Conservation (phyloP, 1,284 basidiomycete species). For the Blastosporella zonata region DNA sequence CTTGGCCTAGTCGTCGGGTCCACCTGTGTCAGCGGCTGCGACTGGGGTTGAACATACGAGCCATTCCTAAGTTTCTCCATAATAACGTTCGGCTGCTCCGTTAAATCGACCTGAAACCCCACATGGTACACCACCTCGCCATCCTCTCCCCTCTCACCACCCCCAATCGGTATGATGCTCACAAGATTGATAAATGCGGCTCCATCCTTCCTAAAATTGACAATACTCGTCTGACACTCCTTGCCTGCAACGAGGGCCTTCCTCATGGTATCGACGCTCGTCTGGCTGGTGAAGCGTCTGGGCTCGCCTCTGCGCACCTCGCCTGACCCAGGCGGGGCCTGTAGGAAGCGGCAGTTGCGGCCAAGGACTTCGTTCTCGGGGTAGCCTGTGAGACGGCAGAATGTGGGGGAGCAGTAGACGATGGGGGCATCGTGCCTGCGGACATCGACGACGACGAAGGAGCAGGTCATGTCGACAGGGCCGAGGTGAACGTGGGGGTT, state of each 20-base stretch:
- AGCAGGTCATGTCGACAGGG: constrained; percentile 88
- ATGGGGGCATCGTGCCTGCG: constrained; percentile 81
- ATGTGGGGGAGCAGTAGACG: constrained; percentile 83
- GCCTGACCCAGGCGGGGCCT: constrained; percentile 72
- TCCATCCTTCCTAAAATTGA: constrained; percentile 88
- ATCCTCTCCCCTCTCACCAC: constrained; percentile 54
- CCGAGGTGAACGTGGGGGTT: constrained; percentile 80
- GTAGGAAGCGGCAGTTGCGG: constrained; percentile 87
- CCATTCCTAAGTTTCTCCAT: constrained; percentile 75
- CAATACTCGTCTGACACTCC: constrained; percentile 84
- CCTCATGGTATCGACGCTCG: constrained; percentile 68
- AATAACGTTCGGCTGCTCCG: constrained; percentile 83
- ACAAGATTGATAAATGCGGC: constrained; percentile 86
- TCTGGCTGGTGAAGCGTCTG: constrained; percentile 65
- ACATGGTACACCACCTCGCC: constrained; percentile 80
- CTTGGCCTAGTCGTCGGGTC: too few relatives aligned
- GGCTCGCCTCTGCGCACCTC: constrained; percentile 60
- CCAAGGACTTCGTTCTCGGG: constrained; percentile 76
- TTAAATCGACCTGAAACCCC: constrained; percentile 91
- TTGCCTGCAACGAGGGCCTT: constrained; percentile 69
- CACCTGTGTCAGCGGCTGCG: constrained; percentile 12
- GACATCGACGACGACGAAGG: constrained; percentile 86
- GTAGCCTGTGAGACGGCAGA: constrained; percentile 85
- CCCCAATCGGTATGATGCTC: constrained; percentile 78
- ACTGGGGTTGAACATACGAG: constrained; percentile 51